These are phyloP conservation scores for Paramecium bursaria DNA, from an alignment of 73 alveolate species.

Conservation along the genomic window DNA sequence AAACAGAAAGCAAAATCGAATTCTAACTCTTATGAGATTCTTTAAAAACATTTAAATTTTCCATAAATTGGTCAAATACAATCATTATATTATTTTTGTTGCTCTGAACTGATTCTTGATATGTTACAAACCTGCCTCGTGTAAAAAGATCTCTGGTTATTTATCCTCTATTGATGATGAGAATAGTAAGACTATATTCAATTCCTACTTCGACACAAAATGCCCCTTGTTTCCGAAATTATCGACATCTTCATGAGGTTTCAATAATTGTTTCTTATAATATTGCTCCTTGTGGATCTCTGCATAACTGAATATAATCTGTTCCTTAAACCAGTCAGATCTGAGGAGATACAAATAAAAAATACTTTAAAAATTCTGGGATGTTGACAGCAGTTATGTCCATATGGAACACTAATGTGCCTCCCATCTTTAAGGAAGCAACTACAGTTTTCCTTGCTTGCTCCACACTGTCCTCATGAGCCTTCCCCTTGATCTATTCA, in stretches of 20 bases:
- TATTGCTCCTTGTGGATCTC: conserved; percentile 7
- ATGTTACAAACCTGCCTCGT: neutral
- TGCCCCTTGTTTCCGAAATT: conserved; percentile 42
- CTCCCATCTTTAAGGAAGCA: conserved; percentile 27
- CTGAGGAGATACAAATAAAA: neutral
- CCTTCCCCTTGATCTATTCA: neutral
- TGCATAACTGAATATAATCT: conserved; percentile 1
- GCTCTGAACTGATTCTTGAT: conserved; percentile 5
- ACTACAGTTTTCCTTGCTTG: conserved; percentile 15
- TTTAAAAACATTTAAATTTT: too few relatives aligned
- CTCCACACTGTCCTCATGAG: conserved; percentile 42
- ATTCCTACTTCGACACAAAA: conserved; percentile 6
- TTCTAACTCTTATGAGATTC: too few relatives aligned
- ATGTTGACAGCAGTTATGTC: conserved; percentile 2
- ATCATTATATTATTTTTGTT: conserved; percentile 19
- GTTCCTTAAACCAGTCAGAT: conserved; percentile 36
- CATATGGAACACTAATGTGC: conserved; percentile 7
- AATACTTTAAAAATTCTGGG: conserved; percentile 23
- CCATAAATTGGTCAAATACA: neutral
- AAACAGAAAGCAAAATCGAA: too few relatives aligned
- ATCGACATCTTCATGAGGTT: conserved; percentile 39
- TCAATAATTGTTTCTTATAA: conserved; percentile 20
- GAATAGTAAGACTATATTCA: neutral
- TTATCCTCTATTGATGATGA: neutral
- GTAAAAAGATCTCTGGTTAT: neutral